These are phyloP conservation scores for Apiotrichum laibachii DNA, from an alignment of 1,284 basidiomycete genomes.

Conservation along the genomic window DNA sequence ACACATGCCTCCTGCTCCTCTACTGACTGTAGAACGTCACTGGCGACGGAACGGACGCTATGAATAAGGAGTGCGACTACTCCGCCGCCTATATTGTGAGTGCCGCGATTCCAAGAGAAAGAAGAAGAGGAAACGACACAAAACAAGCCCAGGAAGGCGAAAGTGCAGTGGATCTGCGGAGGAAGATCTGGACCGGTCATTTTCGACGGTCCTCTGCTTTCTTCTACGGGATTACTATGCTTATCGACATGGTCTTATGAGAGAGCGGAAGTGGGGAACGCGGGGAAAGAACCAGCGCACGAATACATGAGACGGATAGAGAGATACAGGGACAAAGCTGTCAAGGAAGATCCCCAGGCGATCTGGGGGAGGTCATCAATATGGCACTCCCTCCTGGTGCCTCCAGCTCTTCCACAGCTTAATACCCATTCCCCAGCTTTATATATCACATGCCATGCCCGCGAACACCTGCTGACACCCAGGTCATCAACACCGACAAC, in stretches of 20 bases:
- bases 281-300: no score
- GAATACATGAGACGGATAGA: no score
- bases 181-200: no score
- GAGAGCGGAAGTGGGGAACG: no score
- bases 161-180: neutral
- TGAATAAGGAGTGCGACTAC: slow-evolving; percentile 94
- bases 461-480: neutral
- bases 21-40: slow-evolving; percentile 55
- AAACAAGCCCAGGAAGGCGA: neutral
- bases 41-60: slow-evolving; percentile 85
- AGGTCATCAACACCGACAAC: slow-evolving; percentile 60
- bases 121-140: neutral
- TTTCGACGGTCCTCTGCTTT: no score
- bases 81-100: slow-evolving; percentile 79
- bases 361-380: no score
- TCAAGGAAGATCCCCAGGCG: no score
- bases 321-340: no score
- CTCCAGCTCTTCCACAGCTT: no score
- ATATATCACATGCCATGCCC: neutral
- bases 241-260: no score
- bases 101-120: neutral
- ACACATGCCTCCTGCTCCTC: neutral
- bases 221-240: no score
- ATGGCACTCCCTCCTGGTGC: no score
- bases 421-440: neutral